Evolutionary conservation across 306 rosid species (phyloP).

Genomic region (Prunus fruticosa): DNA sequence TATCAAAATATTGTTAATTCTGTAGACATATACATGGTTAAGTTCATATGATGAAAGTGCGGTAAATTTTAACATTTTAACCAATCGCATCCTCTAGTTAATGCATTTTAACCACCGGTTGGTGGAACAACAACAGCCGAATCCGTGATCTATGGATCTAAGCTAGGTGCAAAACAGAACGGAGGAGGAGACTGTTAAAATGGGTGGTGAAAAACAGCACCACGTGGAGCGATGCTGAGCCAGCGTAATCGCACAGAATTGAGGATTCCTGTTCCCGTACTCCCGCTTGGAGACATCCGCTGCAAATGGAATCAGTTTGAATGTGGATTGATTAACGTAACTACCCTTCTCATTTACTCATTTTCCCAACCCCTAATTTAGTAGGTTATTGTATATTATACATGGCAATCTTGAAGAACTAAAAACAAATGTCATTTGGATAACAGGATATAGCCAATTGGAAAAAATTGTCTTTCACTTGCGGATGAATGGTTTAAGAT

Average conservation of each 20-base stretch:
- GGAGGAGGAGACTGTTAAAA: slow-evolving; percentile 6
- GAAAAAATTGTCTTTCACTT: too few relatives aligned
- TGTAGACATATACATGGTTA: too few relatives aligned
- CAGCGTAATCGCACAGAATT: slow-evolving; percentile 8
- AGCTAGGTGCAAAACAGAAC: not conserved
- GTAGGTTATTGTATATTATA: not conserved
- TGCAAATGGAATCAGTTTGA: slow-evolving; percentile 11
- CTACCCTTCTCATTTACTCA: slow-evolving; percentile 6
- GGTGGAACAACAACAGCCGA: slow-evolving; percentile 8
- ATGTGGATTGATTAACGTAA: not conserved
- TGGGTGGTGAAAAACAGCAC: slow-evolving; percentile 27
- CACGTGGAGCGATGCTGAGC: slow-evolving; percentile 39
- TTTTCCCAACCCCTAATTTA: not conserved
- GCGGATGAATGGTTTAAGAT: too few relatives aligned
- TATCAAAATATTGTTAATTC: too few relatives aligned
- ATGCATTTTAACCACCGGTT: not conserved
- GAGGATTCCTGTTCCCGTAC: slow-evolving; percentile 10
- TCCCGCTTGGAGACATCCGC: slow-evolving; percentile 27
- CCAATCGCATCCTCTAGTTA: too few relatives aligned
- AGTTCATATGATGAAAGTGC: too few relatives aligned
- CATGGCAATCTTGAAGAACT: too few relatives aligned
- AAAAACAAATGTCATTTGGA: too few relatives aligned
- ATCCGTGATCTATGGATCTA: slow-evolving; percentile 32
- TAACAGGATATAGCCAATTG: too few relatives aligned
- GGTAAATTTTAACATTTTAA: too few relatives aligned